Evolutionary conservation across 495 filamentous ascomycete species (phyloP).

Genomic region (Neurospora sp.): DNA sequence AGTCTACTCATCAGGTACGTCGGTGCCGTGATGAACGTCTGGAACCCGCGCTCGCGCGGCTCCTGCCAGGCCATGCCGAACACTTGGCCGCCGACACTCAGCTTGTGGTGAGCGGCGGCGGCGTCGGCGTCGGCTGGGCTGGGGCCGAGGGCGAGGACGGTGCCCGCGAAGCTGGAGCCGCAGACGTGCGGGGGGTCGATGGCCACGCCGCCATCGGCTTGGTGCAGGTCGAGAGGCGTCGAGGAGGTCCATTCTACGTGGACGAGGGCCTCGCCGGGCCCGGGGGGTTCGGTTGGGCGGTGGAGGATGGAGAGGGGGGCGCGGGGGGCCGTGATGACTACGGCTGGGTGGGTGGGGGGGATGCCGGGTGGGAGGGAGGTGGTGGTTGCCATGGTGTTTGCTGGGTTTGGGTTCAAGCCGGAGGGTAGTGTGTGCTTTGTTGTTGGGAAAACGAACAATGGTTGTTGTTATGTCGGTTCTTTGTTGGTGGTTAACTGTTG

Average conservation of each 20-base stretch:
- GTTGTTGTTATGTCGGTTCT: not conserved
- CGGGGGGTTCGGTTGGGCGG: slow-evolving; percentile 29
- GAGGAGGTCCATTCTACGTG: slow-evolving; percentile 41
- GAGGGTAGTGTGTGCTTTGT: not conserved
- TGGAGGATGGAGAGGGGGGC: slow-evolving; percentile 25
- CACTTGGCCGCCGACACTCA: slow-evolving; percentile 32
- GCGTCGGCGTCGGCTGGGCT: slow-evolving; percentile 2
- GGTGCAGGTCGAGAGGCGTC: slow-evolving; percentile 45
- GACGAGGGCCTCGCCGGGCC: slow-evolving; percentile 27
- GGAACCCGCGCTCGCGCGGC: slow-evolving; percentile 31
- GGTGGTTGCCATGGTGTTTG: not conserved
- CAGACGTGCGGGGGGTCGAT: slow-evolving; percentile 29
- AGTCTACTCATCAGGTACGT: slow-evolving; percentile 30
- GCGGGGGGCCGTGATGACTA: slow-evolving; percentile 27
- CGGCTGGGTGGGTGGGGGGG: slow-evolving; percentile 27
- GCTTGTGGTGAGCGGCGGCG: not conserved
- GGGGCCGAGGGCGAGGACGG: slow-evolving; percentile 29
- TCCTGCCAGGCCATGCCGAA: slow-evolving; percentile 39
- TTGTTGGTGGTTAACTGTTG: too few species aligned
- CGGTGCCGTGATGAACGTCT: slow-evolving; percentile 32
- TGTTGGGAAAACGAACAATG: not conserved
- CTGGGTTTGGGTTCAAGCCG: not conserved
- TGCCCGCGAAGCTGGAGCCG: slow-evolving; percentile 33
- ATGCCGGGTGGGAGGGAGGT: slow-evolving; percentile 8
- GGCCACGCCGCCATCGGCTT: slow-evolving; percentile 40